Evolutionary conservation across 179 eudicot genomes (phyloP).

Genomic region (Corrigiola litoralis): DNA sequence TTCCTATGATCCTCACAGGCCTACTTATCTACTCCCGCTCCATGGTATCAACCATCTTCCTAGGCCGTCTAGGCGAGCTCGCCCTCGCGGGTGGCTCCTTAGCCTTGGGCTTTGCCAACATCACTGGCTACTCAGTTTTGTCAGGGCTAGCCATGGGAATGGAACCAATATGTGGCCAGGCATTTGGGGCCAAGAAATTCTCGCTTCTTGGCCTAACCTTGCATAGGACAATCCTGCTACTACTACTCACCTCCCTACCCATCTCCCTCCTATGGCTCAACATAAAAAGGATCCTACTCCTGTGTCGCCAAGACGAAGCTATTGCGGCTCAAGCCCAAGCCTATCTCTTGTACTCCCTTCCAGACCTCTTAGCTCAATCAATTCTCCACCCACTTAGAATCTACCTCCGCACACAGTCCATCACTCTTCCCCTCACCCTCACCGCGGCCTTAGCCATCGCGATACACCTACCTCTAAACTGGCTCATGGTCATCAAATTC

Average conservation of each 20-base stretch:
- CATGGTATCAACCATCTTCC: constrained; percentile 39
- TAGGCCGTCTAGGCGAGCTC: constrained; percentile 45
- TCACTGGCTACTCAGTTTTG: constrained; percentile 44
- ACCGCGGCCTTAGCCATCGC: constrained; percentile 25
- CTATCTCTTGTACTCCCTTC: constrained; percentile 30
- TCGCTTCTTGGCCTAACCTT: constrained; percentile 29
- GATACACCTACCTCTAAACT: constrained; percentile 33
- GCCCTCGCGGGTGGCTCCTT: constrained; percentile 41
- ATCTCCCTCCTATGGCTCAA: constrained; percentile 41
- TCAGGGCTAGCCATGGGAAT: constrained; percentile 45
- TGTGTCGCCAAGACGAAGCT: constrained; percentile 29
- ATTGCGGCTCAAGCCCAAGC: constrained; percentile 38
- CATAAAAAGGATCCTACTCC: constrained; percentile 26
- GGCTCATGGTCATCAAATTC: constrained; percentile 19
- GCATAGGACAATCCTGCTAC: constrained; percentile 26
- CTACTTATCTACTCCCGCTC: constrained; percentile 40
- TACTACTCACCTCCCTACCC: constrained; percentile 30
- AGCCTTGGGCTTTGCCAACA: constrained; percentile 44
- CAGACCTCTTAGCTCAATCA: constrained; percentile 35
- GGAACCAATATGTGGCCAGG: constrained; percentile 52
- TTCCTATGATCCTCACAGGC: constrained; percentile 40
- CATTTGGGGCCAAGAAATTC: constrained; percentile 33
- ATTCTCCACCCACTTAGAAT: constrained; percentile 32
- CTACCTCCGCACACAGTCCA: constrained; percentile 41
- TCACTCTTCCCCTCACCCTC: constrained; percentile 34